Evolutionary conservation across 1,284 basidiomycete genomes (phyloP), one percentile per base, ranked within the genome.

Genomic region (Cronartium quercuum): DNA sequence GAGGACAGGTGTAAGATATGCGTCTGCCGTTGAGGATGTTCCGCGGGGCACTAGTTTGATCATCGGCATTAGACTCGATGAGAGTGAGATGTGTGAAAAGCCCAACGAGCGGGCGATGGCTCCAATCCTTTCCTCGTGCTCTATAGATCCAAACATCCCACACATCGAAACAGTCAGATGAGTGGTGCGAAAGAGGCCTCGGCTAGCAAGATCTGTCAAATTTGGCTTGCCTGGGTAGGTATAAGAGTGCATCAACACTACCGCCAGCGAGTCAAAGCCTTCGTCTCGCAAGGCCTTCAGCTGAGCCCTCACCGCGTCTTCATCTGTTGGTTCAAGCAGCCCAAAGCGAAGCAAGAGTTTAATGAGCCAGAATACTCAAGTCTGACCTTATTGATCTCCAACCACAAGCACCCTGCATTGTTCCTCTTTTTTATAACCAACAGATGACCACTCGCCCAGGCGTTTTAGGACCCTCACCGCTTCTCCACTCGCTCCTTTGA

Each of bases 31-130:
- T 0, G 92, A 89, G 0, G 92, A 94, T 3, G 91, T 89, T 0
- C 93, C 95, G 5, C 95, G 89, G 0, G 93, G 90, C 3, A 97
- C 92, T 86, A 96, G 90, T 75, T 91, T 91, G 83, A 96, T 94
- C 92, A 95, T 94, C 1, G 95, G 91, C 70, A 94, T 87, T 7
- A 97, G 86, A 77, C 90, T 87, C 1, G 91, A 90, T 0, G 92
- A 95, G 78, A 92, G 87, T 5, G 92, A 95, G 78, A 98, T 87
- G 75, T 96, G 91, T 2, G 84, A 84, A 82, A 97, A 98, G 18
- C 94, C 93, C 13, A 94, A 80, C 66, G 86, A 85, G 61, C 87
- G 85, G 2, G 95, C 92, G 42, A 96, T 81, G 1, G 84, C 83
- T 13, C 89, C 92, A 29, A 97, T 83, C 44, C 86, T 82, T 3